A percentile compares a stretch with the other conserved stretches of the same genome.
Evolutionary conservation across 192 early-diverging fungal species (phyloP).

Genomic region (Backusella morwellensis): DNA sequence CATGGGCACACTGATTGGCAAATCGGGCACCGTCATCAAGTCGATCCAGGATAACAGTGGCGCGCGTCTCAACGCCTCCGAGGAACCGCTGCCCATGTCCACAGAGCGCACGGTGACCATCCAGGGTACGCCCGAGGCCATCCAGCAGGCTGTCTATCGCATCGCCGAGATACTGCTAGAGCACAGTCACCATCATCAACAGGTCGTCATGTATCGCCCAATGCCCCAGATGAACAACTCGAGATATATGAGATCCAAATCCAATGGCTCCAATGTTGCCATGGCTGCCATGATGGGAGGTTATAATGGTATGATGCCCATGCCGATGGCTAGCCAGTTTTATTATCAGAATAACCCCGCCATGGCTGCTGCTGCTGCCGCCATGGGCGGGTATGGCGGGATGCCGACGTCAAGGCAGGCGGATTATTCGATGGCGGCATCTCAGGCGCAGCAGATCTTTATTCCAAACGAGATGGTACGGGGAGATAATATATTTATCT

Average conservation of each 20-base stretch:
- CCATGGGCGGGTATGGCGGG: neutral
- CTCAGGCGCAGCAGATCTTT: conserved; percentile 58
- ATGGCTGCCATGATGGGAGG: conserved; percentile 7
- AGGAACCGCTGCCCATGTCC: conserved; percentile 86
- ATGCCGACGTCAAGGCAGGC: conserved; percentile 1
- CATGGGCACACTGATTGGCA: conserved; percentile 92
- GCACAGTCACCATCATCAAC: conserved; percentile 52
- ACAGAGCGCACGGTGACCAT: conserved; percentile 90
- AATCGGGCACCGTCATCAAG: conserved; percentile 86
- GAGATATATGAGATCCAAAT: neutral
- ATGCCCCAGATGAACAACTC: conserved; percentile 30
- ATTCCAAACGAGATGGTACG: conserved; percentile 64
- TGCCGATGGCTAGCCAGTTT: conserved; percentile 22
- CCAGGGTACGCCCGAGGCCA: conserved; percentile 76
- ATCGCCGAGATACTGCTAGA: conserved; percentile 76
- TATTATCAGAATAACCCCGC: conserved; percentile 18
- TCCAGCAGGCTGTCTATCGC: conserved; percentile 82
- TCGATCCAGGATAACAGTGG: conserved; percentile 88
- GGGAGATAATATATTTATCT: neutral
- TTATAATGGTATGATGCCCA: conserved; percentile 19
- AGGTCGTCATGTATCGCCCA: conserved; percentile 75
- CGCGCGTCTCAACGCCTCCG: conserved; percentile 78
- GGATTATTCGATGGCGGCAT: conserved; percentile 12
- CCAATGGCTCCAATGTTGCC: neutral
- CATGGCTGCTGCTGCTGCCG: neutral